Percentiles rank a stretch among this genome's conserved stretches.
These are phyloP conservation scores for Gynochthodes officinalis DNA, from an alignment of 257 asterid genomes.

Conservation along the genomic window DNA sequence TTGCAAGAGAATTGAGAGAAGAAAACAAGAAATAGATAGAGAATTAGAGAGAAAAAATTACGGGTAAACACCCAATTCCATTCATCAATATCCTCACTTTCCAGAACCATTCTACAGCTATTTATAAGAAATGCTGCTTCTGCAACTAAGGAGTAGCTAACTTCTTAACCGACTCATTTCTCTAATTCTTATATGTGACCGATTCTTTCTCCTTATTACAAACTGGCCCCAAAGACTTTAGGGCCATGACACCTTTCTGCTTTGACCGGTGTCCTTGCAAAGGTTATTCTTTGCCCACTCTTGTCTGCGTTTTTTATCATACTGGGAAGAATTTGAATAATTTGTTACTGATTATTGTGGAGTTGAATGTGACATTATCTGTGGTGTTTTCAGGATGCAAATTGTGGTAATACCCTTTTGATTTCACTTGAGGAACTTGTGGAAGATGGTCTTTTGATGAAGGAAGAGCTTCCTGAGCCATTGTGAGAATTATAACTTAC, in stretches of 20 bases:
- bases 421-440: slow-evolving; percentile 95
- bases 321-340: not conserved
- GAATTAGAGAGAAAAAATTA: no score
- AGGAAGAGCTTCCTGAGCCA: slow-evolving; percentile 87
- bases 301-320: not conserved
- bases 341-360: not conserved
- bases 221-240: no score
- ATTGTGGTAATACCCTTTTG: slow-evolving; percentile 90
- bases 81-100: no score
- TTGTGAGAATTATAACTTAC: slow-evolving; percentile 44
- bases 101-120: no score
- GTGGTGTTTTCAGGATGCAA: slow-evolving; percentile 73
- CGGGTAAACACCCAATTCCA: no score
- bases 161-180: no score
- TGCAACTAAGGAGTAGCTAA: no score
- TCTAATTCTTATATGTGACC: no score
- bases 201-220: no score
- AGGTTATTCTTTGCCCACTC: not conserved
- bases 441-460: slow-evolving; percentile 69
- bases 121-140: no score
- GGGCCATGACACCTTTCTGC: not conserved
- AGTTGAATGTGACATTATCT: slow-evolving; percentile 4
- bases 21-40: no score
- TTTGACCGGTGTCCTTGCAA: not conserved
- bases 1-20: no score